Percentiles rank a stretch among this genome's conserved stretches.
Evolutionary conservation across 176 grass and related monocot genomes (phyloP).

Genomic region (Hordeum marinum): DNA sequence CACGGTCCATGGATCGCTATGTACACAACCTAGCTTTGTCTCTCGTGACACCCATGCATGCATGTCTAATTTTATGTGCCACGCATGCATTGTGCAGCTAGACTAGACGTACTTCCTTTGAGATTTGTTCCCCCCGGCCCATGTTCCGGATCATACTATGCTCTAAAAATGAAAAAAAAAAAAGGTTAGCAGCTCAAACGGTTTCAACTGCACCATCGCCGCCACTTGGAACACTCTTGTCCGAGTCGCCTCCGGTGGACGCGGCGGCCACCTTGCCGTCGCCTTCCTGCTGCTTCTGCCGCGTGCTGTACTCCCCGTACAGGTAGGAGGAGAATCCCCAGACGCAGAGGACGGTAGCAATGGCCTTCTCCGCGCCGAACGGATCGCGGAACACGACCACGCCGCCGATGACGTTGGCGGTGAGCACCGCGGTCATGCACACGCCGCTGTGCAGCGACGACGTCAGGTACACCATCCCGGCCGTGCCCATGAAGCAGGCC

Average conservation of each 20-base stretch:
- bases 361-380: constrained; percentile 65
- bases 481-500: constrained; percentile 92
- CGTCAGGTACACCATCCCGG: constrained; percentile 83
- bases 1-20: background rate
- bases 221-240: constrained; percentile 28
- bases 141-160: background rate
- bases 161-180: background rate
- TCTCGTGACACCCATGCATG: constrained; percentile 3
- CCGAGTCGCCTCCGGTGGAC: background rate
- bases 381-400: constrained; percentile 58
- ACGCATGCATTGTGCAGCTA: constrained; percentile 35
- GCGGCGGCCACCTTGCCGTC: constrained; percentile 41
- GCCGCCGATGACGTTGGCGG: constrained; percentile 81
- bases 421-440: constrained; percentile 87
- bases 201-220: constrained; percentile 7
- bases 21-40: constrained; percentile 24
- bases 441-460: constrained; percentile 90
- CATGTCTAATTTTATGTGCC: constrained; percentile 34
- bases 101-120: constrained; percentile 1
- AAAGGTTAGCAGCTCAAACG: constrained; percentile 24
- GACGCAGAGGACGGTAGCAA: constrained; percentile 70
- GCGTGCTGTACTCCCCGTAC: constrained; percentile 67
- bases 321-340: constrained; percentile 92
- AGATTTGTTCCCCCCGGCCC: background rate
- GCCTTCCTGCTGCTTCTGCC: constrained; percentile 20